These are phyloP conservation scores for Fomes fomentarius DNA, from an alignment of 1,284 basidiomycete species.

Conservation along the genomic window DNA sequence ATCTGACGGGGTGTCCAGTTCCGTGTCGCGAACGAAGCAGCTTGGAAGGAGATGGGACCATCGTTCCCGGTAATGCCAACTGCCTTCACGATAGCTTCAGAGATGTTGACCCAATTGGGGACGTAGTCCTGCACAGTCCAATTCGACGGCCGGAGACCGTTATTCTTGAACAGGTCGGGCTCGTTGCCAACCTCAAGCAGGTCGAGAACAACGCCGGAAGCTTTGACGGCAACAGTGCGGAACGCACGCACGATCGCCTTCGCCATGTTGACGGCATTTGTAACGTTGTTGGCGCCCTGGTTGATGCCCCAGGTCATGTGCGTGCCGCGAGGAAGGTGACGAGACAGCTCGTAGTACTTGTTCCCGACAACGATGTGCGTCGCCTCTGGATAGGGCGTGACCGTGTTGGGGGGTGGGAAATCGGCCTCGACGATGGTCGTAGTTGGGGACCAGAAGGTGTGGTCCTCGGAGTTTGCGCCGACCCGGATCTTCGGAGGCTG, in stretches of 20 bases:
- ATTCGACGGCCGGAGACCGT: slow-evolving; percentile 46
- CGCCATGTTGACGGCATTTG: slow-evolving; percentile 59
- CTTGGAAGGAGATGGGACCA: slow-evolving; percentile 49
- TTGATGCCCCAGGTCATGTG: slow-evolving; percentile 71
- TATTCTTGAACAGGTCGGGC: slow-evolving; percentile 58
- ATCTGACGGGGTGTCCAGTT: slow-evolving; percentile 64
- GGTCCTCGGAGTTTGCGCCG: slow-evolving; percentile 65
- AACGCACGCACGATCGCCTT: slow-evolving; percentile 58
- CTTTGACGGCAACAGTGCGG: slow-evolving; percentile 41
- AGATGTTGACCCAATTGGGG: slow-evolving; percentile 45
- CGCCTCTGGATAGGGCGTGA: slow-evolving; percentile 67
- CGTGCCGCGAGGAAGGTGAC: slow-evolving; percentile 56
- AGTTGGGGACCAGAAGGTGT: slow-evolving; percentile 52
- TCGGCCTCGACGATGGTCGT: slow-evolving; percentile 52
- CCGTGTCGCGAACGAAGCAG: slow-evolving; percentile 54
- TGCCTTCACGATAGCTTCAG: slow-evolving; percentile 35
- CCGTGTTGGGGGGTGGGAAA: slow-evolving; percentile 52
- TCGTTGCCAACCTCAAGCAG: slow-evolving; percentile 48
- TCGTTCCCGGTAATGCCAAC: slow-evolving; percentile 27
- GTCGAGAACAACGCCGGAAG: slow-evolving; percentile 41
- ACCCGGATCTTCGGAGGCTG: slow-evolving; percentile 59
- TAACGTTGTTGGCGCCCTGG: slow-evolving; percentile 56
- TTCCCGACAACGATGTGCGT: slow-evolving; percentile 56
- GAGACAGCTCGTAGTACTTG: slow-evolving; percentile 55
- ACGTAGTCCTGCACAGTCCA: slow-evolving; percentile 58